A percentile compares a stretch with the other conserved stretches of the same genome.
These are phyloP conservation scores for Gnaphalium uliginosum DNA, from an alignment of 129 eudicot genomes.

Conservation along the genomic window DNA sequence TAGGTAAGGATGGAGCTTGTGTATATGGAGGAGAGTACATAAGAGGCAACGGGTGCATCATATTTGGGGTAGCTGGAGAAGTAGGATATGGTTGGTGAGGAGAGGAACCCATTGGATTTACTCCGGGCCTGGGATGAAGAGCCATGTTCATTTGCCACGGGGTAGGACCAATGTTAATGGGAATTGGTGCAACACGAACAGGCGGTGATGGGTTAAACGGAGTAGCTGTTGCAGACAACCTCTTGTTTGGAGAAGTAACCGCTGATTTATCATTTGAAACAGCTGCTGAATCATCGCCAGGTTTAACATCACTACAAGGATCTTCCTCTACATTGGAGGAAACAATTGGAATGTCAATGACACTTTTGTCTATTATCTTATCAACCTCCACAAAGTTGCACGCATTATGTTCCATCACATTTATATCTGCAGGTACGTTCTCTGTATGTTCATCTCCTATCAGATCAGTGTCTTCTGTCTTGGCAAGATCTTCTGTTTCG, in stretches of 20 bases:
- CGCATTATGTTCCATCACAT: neutral
- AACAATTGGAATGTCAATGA: slow-evolving; percentile 35
- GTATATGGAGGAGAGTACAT: slow-evolving; percentile 86
- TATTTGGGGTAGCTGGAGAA: slow-evolving; percentile 87
- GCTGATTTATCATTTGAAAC: slow-evolving; percentile 34
- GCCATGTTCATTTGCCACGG: slow-evolving; percentile 94
- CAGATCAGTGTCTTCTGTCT: slow-evolving; percentile 45
- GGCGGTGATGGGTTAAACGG: slow-evolving; percentile 80
- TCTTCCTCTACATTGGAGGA: slow-evolving; percentile 39
- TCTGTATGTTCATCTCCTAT: slow-evolving; percentile 29
- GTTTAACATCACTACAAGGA: slow-evolving; percentile 28
- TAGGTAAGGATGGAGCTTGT: slow-evolving; percentile 75
- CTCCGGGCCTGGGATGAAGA: slow-evolving; percentile 83
- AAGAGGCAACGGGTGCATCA: slow-evolving; percentile 79
- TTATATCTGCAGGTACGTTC: slow-evolving; percentile 28
- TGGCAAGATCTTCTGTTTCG: slow-evolving; percentile 41
- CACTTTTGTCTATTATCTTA: slow-evolving; percentile 40
- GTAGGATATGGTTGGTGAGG: slow-evolving; percentile 90
- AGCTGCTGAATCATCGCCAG: slow-evolving; percentile 23
- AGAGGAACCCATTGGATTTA: slow-evolving; percentile 64
- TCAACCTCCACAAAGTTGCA: slow-evolving; percentile 35
- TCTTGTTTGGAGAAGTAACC: slow-evolving; percentile 53
- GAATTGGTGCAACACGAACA: slow-evolving; percentile 59
- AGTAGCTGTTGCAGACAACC: slow-evolving; percentile 89
- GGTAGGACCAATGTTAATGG: slow-evolving; percentile 65